phyloP scores from a whole-genome alignment of 2,329 filamentous ascomycete species.

The Fusarium temperatum region DNA sequence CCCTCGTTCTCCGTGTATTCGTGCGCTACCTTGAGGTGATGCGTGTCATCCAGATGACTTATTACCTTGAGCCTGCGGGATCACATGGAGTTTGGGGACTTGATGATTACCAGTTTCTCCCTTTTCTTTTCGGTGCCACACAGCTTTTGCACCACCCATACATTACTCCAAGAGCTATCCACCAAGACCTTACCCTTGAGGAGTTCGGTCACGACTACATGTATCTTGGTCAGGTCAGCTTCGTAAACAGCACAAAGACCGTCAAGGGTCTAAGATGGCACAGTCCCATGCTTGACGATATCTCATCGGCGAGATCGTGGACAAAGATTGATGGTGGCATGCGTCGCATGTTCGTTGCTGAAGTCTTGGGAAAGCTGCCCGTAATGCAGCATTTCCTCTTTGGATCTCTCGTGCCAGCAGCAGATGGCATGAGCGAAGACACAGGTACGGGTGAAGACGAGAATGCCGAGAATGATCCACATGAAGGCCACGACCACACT shows the following conservation, averaged over 20 bases:
- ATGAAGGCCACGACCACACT: constrained; percentile 68
- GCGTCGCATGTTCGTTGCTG: constrained; percentile 94
- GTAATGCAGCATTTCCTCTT: constrained; percentile 99
- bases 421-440: constrained; percentile 80
- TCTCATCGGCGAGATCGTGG: constrained; percentile 90
- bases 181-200: constrained; percentile 87
- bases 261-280: constrained; percentile 96
- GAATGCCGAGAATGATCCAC: constrained; percentile 60
- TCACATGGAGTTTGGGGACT: constrained; percentile 98
- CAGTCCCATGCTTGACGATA: constrained; percentile 97
- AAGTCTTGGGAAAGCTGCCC: constrained; percentile 91
- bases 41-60: constrained; percentile 87
- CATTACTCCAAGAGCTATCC: constrained; percentile 82
- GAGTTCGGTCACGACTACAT: constrained; percentile 85
- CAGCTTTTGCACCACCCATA: constrained; percentile 87
- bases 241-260: constrained; percentile 96
- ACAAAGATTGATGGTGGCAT: constrained; percentile 92
- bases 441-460: constrained; percentile 60
- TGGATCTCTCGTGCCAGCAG: constrained; percentile 82
- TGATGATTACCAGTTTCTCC: constrained; percentile 96
- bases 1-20: constrained; percentile 82
- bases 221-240: constrained; percentile 91
- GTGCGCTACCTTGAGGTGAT: constrained; percentile 84
- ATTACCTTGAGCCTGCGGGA: constrained; percentile 96
- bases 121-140: constrained; percentile 92